These are phyloP conservation scores for Tetrahymena malaccensis DNA, from an alignment of 73 alveolate species.

Conservation along the genomic window DNA sequence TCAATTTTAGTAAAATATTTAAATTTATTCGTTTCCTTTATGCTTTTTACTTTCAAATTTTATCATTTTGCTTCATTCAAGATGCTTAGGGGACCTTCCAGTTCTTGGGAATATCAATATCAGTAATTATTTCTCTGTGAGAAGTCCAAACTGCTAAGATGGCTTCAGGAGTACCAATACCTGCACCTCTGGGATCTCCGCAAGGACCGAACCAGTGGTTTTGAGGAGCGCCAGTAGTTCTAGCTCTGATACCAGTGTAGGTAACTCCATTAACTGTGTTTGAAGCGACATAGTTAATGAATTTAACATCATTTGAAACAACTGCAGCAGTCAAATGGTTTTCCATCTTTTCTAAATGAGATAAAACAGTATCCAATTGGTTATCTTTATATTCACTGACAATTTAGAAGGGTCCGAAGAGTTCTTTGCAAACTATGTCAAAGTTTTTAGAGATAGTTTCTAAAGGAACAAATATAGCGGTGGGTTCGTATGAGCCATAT, in stretches of 20 bases:
- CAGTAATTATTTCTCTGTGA: conserved; percentile 89
- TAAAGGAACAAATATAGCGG: conserved; percentile 80
- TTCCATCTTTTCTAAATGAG: conserved; percentile 47
- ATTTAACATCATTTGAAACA: conserved; percentile 80
- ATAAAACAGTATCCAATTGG: conserved; percentile 42
- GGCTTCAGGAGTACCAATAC: conserved; percentile 88
- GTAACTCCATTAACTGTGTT: conserved; percentile 69
- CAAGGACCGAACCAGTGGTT: conserved; percentile 97
- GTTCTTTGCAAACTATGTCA: conserved; percentile 65
- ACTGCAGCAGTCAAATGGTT: conserved; percentile 93
- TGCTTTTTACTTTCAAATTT: no score
- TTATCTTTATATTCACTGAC: conserved; percentile 37
- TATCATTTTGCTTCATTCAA: background rate
- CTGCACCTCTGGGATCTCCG: conserved; percentile 96
- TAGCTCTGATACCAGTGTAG: conserved; percentile 87
- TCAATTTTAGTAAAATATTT: background rate
- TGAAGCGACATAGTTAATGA: conserved; percentile 51
- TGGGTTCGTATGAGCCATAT: conserved; percentile 83
- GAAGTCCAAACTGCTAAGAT: conserved; percentile 78
- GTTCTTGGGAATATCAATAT: conserved; percentile 61
- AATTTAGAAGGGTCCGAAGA: conserved; percentile 93
- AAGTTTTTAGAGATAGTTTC: conserved; percentile 39
- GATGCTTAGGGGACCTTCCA: conserved; percentile 22
- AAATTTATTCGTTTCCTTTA: no score
- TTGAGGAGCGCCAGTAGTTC: conserved; percentile 98